A percentile compares a stretch with the other conserved stretches of the same genome.
phyloP scores from a whole-genome alignment of 1,284 basidiomycete genomes.

The Cronartium quercuum region DNA sequence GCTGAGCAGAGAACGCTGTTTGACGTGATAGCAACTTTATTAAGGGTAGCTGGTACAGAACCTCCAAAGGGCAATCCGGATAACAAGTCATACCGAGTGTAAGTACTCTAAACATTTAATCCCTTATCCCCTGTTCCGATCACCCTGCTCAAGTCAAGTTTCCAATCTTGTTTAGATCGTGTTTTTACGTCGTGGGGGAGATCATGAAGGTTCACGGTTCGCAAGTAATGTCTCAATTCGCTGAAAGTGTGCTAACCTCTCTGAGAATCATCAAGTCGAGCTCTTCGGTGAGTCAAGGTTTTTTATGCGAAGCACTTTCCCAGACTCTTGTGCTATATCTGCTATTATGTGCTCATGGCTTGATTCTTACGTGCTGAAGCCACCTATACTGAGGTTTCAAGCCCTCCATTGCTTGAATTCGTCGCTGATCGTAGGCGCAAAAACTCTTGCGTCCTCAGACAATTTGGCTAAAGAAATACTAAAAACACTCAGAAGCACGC shows the following conservation, averaged over 20 bases:
- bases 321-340: constrained; percentile 17
- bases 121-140: not conserved
- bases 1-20: constrained; percentile 25
- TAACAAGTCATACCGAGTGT: constrained; percentile 24
- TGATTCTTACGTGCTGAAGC: constrained; percentile 31
- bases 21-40: constrained; percentile 13
- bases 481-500: constrained; percentile 69
- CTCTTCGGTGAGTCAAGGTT: not conserved
- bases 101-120: not conserved
- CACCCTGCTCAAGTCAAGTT: not conserved
- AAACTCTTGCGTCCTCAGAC: constrained; percentile 65
- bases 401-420: constrained; percentile 72
- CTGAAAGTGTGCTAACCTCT: constrained; percentile 59
- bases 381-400: constrained; percentile 71
- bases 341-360: constrained; percentile 22
- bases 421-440: constrained; percentile 67
- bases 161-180: constrained; percentile 17
- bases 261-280: constrained; percentile 16
- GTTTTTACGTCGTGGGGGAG: constrained; percentile 25
- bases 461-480: constrained; percentile 70
- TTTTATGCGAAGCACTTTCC: constrained; percentile 34
- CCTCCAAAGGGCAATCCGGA: constrained; percentile 2
- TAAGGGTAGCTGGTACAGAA: constrained; percentile 29
- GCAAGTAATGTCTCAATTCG: constrained; percentile 89
- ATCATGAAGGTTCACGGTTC: constrained; percentile 33